Base-by-base conservation (phyloP, 169 alveolate genomes). In the Plasmodium ovale region DNA sequence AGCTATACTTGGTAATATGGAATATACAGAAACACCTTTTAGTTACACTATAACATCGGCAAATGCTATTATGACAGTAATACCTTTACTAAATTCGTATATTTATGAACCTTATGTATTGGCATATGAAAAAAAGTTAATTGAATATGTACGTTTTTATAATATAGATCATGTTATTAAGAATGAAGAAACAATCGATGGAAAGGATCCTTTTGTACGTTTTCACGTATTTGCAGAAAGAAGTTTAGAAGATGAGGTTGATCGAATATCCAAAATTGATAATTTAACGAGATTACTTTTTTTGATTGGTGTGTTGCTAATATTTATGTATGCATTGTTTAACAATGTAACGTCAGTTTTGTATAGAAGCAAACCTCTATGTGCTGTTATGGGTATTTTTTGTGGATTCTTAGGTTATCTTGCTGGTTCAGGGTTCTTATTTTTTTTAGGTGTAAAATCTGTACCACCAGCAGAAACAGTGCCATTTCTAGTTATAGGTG, bases 371-470 rank as follows among this genome's bases (percentile, higher is more conserved):
- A 79, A 79, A 33, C 89, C 89, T 0, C 35, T 87, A 12, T 87
- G 92, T 87, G 92, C 87, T 19, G 56, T 93, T 25, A 88, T 90
- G 65, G 97, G 97, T 0, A 94, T 94, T 2, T 72, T 87, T 3
- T 95, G 96, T n/a, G 97, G 96, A 5, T 88, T 93, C 47, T 71
- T 95, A 54, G 97, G 96, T 10, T 93, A 69, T 35, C 87, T 93
- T 51, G 94, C 94, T 6, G 97, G 96, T 25, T 95, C 95, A 14
- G 97, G 97, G 0, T 59, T 94, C 58, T 95, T 95, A 44, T 95
- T 89, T 84, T 84, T 88, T 70, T 72, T 87, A 33, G 97, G 97
- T 0, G 87, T 95, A 5, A 90, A 89, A 47, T 94, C 94, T 53
- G 94, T 95, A 10, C 93, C 95, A 10, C 92, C 97, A 1, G 95